Evolutionary conservation across 257 asterid species (phyloP).

Genomic region (Penstemon eatonii): DNA sequence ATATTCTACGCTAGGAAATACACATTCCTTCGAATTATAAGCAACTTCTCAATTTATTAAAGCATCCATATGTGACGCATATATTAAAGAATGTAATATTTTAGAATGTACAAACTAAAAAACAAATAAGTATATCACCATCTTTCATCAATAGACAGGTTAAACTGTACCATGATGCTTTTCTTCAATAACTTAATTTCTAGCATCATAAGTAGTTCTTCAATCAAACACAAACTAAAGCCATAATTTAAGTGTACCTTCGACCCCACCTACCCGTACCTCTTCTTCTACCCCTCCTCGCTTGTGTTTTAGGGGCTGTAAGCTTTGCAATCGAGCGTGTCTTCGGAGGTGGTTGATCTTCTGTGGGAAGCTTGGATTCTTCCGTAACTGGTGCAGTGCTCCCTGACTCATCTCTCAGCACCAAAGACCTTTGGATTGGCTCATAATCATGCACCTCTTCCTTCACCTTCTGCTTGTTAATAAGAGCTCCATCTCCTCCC

Average conservation of each 20-base stretch:
- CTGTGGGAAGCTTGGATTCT: conserved; percentile 39
- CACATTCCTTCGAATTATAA: too few species aligned
- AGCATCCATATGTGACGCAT: conserved; percentile 10
- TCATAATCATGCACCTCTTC: conserved; percentile 50
- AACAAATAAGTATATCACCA: conserved; percentile 11
- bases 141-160: conserved; percentile 16
- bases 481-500: conserved; percentile 61
- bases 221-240: background rate
- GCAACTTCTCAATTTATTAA: conserved; percentile 16
- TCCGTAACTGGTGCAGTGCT: conserved; percentile 31
- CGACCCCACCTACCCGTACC: conserved; percentile 39
- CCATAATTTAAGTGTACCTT: conserved; percentile 27
- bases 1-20: background rate
- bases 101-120: conserved; percentile 29
- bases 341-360: conserved; percentile 50
- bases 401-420: conserved; percentile 28
- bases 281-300: conserved; percentile 54
- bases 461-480: conserved; percentile 50
- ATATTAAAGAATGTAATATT: conserved; percentile 21
- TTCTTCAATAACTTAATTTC: conserved; percentile 7
- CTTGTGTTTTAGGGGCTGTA: conserved; percentile 53
- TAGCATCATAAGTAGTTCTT: conserved; percentile 14
- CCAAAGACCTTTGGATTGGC: conserved; percentile 37
- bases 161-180: conserved; percentile 11
- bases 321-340: conserved; percentile 54